These are phyloP conservation scores for Aspergillus nanangensis DNA, from an alignment of 495 filamentous ascomycete genomes.

Conservation along the genomic window DNA sequence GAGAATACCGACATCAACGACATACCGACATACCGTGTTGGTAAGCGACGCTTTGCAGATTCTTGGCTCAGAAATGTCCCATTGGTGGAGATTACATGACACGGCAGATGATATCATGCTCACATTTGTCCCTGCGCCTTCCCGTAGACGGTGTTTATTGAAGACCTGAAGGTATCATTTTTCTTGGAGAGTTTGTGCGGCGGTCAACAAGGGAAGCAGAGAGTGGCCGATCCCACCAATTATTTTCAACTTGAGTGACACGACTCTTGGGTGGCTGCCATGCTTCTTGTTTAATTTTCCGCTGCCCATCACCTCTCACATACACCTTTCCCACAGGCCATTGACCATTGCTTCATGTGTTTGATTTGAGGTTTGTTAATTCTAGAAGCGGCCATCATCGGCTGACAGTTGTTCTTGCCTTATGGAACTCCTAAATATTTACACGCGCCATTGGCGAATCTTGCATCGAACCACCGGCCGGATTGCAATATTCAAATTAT, in stretches of 20 bases:
- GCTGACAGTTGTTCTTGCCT: no score
- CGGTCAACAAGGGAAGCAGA: conserved; percentile 1
- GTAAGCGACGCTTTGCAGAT: no score
- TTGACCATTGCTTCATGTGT: neutral
- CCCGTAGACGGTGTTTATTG: conserved; percentile 5
- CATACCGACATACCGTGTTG: no score
- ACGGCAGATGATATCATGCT: conserved; percentile 12
- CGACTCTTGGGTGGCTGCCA: conserved; percentile 26
- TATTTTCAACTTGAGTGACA: conserved; percentile 16
- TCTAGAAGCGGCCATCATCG: no score
- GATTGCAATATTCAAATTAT: conserved; percentile 14
- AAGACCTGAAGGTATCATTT: neutral
- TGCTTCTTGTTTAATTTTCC: conserved; percentile 20
- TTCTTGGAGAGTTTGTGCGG: no score
- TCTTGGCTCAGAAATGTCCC: neutral
- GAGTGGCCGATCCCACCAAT: conserved; percentile 10
- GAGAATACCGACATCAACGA: no score
- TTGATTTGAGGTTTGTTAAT: conserved; percentile 2
- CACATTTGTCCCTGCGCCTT: conserved; percentile 15
- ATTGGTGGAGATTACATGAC: neutral
- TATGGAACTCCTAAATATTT: no score
- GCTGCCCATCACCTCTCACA: conserved; percentile 11
- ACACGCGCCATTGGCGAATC: conserved; percentile 8
- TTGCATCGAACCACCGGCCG: conserved; percentile 11
- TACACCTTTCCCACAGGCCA: neutral